Conservation (phyloP, 176 grass and related monocot genomes). For the Coix lacrymajobi region DNA sequence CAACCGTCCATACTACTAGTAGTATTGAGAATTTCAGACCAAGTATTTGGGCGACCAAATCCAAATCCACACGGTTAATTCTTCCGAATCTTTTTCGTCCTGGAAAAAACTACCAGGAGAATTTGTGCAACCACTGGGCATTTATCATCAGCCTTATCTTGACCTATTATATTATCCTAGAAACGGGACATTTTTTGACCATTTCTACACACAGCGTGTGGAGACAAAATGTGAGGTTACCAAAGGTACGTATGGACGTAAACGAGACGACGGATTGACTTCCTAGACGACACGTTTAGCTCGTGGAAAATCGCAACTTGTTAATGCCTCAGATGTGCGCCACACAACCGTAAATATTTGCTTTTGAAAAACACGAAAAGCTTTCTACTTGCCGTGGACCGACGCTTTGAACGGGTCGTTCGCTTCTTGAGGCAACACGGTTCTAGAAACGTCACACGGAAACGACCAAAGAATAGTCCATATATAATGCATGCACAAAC, state of each 20-base stretch:
- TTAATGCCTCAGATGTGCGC: not conserved
- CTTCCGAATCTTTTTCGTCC: not conserved
- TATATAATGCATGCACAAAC: not conserved
- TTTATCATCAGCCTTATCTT: not conserved
- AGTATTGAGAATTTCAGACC: not conserved
- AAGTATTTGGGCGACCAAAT: not conserved
- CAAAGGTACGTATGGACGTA: not conserved
- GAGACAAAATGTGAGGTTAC: not conserved
- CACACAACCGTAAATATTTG: not conserved
- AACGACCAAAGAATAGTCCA: not conserved
- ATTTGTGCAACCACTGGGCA: not conserved
- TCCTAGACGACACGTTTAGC: conserved; percentile 19
- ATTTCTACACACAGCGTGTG: not conserved
- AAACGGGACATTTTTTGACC: not conserved
- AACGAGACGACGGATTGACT: conserved; percentile 5
- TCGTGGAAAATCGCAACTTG: conserved; percentile 14
- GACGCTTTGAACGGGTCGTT: conserved; percentile 31
- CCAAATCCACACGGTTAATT: not conserved
- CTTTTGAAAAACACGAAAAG: not conserved
- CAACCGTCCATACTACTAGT: too few species aligned
- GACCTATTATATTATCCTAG: not conserved
- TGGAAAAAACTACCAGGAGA: not conserved
- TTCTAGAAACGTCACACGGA: not conserved
- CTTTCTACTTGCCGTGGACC: not conserved
- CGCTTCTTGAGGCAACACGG: not conserved